Evolutionary conservation across 2,329 filamentous ascomycete genomes (phyloP), one percentile per base, ranked within the genome.

Genomic region (Colletotrichum tamarilloi): DNA sequence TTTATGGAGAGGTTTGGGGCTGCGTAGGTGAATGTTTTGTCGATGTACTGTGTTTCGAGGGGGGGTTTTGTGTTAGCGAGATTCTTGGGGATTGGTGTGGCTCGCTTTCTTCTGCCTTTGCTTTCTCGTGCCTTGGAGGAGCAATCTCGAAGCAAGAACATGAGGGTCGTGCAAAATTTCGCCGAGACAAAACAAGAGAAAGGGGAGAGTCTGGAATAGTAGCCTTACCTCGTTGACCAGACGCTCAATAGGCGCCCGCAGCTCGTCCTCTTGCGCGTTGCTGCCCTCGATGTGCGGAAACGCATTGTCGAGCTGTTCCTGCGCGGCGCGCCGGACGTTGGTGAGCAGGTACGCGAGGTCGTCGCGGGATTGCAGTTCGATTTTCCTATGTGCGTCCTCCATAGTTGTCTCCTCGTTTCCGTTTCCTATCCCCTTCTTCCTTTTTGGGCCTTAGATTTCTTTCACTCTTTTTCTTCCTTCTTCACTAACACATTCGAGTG

Each of bases 311-410:
- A 96, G 88, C 80, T 91, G 92, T 77, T 90, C 88, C 57, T 88
- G 87, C 12, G 93, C 93, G 69, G 92, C 91, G 81, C 87, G 87
- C 79, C 91, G 91, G 75, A 94, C 90, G 79, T 94, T 94, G 76
- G 87, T 84, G 77, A 93, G 87, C 32, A 96, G 88, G 82, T 92
- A 94, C 68, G 88, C 84, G 42, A 95, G 87, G 82, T 96, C 94
- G 62, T 92, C 90, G 55, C 91, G 89, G n/a, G 89, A 88, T 84
- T 95, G 93, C 64, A 96, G 90, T 84, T 95, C 94, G 81, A 96
- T 93, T 84, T 92, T 93, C 81, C 94, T 92, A 82, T 95, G 91
- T 76, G 82, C 82, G 49, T 84, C 81, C 77, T 73, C 81, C 81
- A 83, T 83, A 38, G 38, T 35, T 12, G 32, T 35, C 11, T 35